These are phyloP conservation scores for Aureobasidium lini DNA, from an alignment of 2,329 filamentous ascomycete species.

Conservation along the genomic window DNA sequence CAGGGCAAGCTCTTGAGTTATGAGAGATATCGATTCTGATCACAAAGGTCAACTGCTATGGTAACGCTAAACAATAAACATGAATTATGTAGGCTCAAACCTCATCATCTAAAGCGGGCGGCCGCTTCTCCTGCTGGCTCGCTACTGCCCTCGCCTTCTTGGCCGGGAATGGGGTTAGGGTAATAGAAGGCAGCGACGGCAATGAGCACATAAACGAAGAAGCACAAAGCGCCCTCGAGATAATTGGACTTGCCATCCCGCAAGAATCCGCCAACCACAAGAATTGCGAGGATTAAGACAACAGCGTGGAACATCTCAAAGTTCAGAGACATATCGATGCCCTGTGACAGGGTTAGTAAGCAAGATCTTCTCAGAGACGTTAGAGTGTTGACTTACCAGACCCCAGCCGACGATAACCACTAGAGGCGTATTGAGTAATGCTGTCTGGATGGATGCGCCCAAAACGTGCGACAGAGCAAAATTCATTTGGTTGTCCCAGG, in stretches of 20 bases:
- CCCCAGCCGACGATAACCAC: slow-evolving; percentile 81
- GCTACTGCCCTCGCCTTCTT: neutral
- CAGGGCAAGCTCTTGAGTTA: neutral
- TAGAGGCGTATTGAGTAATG: slow-evolving; percentile 77
- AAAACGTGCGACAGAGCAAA: slow-evolving; percentile 79
- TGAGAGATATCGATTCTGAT: neutral
- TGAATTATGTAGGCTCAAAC: no score
- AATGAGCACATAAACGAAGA: slow-evolving; percentile 60
- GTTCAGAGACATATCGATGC: slow-evolving; percentile 62
- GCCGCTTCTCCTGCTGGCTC: neutral
- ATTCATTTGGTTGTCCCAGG: slow-evolving; percentile 70
- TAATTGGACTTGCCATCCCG: slow-evolving; percentile 87
- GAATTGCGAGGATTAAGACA: slow-evolving; percentile 71
- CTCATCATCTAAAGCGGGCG: neutral
- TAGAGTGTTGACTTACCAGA: slow-evolving; percentile 54
- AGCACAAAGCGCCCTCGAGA: slow-evolving; percentile 73
- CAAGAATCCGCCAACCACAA: slow-evolving; percentile 82
- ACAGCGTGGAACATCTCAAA: slow-evolving; percentile 84
- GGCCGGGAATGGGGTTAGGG: slow-evolving; percentile 39
- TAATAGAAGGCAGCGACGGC: slow-evolving; percentile 56
- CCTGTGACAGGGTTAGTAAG: slow-evolving; percentile 71
- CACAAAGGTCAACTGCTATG: neutral
- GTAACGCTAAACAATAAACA: neutral
- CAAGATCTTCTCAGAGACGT: slow-evolving; percentile 69
- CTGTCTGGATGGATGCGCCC: slow-evolving; percentile 81